Evolutionary conservation across 371 early-diverging fungal species (phyloP).

Genomic region (Mortierella sp.): DNA sequence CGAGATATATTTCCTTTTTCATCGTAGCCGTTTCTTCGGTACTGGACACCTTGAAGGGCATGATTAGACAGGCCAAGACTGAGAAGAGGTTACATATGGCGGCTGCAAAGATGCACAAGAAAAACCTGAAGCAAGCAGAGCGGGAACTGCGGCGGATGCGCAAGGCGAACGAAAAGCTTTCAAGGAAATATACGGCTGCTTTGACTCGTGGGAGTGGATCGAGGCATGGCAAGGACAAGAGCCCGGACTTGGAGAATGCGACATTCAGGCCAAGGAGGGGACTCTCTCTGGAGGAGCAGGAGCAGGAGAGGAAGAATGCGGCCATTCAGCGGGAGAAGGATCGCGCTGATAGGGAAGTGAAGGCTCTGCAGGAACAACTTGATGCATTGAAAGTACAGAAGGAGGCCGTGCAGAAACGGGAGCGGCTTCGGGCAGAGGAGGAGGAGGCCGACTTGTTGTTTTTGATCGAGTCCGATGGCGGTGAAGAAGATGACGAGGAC

Average conservation of each 20-base stretch:
- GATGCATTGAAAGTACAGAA: conserved; percentile 20
- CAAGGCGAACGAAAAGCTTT: conserved; percentile 28
- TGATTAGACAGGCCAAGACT: conserved; percentile 34
- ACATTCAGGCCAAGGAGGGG: background rate
- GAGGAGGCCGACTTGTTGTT: conserved; percentile 26
- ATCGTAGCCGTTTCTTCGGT: conserved; percentile 32
- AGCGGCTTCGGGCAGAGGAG: conserved; percentile 18
- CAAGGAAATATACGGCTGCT: background rate
- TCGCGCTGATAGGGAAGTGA: conserved; percentile 13
- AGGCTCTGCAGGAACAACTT: conserved; percentile 15
- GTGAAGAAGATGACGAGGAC: conserved; percentile 16
- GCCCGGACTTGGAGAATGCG: background rate
- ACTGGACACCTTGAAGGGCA: conserved; percentile 31
- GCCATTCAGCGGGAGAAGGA: conserved; percentile 31
- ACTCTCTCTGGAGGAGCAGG: conserved; percentile 1
- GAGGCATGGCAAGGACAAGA: conserved; percentile 2
- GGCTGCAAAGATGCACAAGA: conserved; percentile 16
- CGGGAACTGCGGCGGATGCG: conserved; percentile 23
- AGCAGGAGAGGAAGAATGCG: conserved; percentile 10
- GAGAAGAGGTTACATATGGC: conserved; percentile 21
- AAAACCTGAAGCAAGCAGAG: conserved; percentile 25
- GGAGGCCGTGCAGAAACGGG: conserved; percentile 8
- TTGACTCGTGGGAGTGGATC: background rate
- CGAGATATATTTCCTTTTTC: no score
- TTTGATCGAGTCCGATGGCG: conserved; percentile 30